Conservation (phyloP, 192 early-diverging fungal species). For the Kickxella alabastrina region DNA sequence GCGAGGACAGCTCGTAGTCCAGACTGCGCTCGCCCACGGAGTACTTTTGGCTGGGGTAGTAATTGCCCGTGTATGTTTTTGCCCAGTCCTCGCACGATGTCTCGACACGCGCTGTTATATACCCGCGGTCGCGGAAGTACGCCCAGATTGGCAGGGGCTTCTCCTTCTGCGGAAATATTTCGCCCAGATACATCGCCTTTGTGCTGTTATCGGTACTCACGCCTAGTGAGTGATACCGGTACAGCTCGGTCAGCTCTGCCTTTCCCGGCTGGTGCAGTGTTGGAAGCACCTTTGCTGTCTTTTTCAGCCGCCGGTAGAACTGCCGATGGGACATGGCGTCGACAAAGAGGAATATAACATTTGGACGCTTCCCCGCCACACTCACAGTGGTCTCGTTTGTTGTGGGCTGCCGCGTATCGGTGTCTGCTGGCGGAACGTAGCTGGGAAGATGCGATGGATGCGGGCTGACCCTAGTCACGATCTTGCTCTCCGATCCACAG, state of each 20-base stretch:
- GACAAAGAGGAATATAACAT: conserved; percentile 45
- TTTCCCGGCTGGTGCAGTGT: conserved; percentile 16
- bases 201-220: conserved; percentile 43
- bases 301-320: conserved; percentile 41
- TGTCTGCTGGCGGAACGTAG: neutral
- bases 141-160: conserved; percentile 40
- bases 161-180: neutral
- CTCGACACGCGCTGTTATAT: conserved; percentile 41
- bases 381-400: too few species aligned
- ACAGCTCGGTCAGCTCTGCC: conserved; percentile 40
- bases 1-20: conserved; percentile 44
- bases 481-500: conserved; percentile 18
- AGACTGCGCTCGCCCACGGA: conserved; percentile 5
- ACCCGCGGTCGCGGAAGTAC: conserved; percentile 39
- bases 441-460: neutral
- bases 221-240: conserved; percentile 40
- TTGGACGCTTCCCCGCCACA: conserved; percentile 11
- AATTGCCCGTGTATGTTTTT: conserved; percentile 29
- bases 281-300: conserved; percentile 18
- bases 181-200: conserved; percentile 25
- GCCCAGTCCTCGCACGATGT: conserved; percentile 50
- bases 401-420: neutral
- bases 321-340: conserved; percentile 41
- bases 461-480: conserved; percentile 4
- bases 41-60: conserved; percentile 1